Base-by-base conservation (phyloP, 2,329 filamentous ascomycete genomes). In the Cladosporium cucumerinum region DNA sequence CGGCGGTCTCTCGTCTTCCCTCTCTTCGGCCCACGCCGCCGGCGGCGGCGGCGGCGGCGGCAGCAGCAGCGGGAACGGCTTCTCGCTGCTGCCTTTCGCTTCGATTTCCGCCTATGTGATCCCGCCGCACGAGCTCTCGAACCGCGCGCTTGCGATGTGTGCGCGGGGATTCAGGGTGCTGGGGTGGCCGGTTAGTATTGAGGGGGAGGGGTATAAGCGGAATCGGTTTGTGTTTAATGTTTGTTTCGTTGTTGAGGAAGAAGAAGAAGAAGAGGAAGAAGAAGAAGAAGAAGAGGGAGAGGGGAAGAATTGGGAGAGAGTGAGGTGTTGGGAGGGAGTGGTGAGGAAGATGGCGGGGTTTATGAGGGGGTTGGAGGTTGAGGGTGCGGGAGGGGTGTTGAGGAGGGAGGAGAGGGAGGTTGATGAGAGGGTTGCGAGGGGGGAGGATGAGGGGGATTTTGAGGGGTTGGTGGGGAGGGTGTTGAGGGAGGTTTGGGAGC, bases 151-250 rank as follows among this genome's bases (percentile, higher is more conserved):
- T 67, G 90, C 90, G 30, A 89, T 96, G 64, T 86, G 83, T 71
- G 81, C 80, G n/a, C 89, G 89, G 76, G 89, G 91, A 54, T 90
- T 93, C 77, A 87, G 89, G 65, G 87, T 99, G 63, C 84, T 99
- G 36, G 92, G 93, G 18, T 92, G 93, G 72, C 95, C 95, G 0
- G 89, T 98, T 61, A 94, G 92, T 75, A 92, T 98, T 74, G 87
- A 89, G 60, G 86, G 92, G 69, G 66, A 88, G 48, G 86, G 93
- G 69, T 85, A 88, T 63, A 89, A 89, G 70, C 97, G 98, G 74
- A 87, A 90, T 73, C 89, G 95, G 65, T 98, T 97, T 82, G 97
- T 97, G 75, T 99, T 98, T 86, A 98, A 98, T 78, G 97, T 98
- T 75, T 93, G 92, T 66, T 82, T 98, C 52, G 89, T 97, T 30